Evolutionary conservation across 306 rosid genomes (phyloP).

Genomic region (Vigna unguiculata): DNA sequence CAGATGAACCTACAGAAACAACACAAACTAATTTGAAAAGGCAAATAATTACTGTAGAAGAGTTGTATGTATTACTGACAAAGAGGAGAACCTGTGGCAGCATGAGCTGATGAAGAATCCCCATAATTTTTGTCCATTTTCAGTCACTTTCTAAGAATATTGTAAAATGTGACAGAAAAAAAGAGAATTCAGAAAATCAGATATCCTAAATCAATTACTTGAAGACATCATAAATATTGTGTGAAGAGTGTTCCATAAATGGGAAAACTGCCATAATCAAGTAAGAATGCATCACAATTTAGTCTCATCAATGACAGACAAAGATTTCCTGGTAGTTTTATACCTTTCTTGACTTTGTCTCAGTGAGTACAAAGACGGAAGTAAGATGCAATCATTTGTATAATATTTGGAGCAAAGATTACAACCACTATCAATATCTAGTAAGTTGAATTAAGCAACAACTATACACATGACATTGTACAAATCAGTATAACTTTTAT

Average conservation of each 20-base stretch:
- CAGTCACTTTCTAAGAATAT: constrained; percentile 49
- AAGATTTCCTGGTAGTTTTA: constrained; percentile 11
- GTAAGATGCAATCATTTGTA: constrained; percentile 12
- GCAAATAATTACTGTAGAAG: background rate
- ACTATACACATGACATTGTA: constrained; percentile 8
- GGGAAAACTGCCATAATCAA: constrained; percentile 29
- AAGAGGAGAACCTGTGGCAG: constrained; percentile 58
- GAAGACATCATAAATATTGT: constrained; percentile 1
- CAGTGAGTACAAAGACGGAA: background rate
- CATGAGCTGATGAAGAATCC: constrained; percentile 52
- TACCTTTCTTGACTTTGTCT: constrained; percentile 16
- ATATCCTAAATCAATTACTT: constrained; percentile 2
- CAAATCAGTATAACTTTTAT: constrained; percentile 6
- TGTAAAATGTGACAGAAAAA: constrained; percentile 27
- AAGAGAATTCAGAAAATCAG: constrained; percentile 5
- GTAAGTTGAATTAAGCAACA: constrained; percentile 7
- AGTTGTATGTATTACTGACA: constrained; percentile 9
- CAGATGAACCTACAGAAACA: constrained; percentile 58
- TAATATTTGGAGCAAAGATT: background rate
- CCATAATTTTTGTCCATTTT: constrained; percentile 64
- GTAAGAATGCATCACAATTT: constrained; percentile 16
- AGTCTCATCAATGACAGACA: constrained; percentile 6
- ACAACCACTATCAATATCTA: background rate
- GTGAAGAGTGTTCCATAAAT: constrained; percentile 13
- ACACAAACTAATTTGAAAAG: constrained; percentile 30